phyloP scores from a whole-genome alignment of 176 grass and related monocot genomes.

The Oryza nivara region DNA sequence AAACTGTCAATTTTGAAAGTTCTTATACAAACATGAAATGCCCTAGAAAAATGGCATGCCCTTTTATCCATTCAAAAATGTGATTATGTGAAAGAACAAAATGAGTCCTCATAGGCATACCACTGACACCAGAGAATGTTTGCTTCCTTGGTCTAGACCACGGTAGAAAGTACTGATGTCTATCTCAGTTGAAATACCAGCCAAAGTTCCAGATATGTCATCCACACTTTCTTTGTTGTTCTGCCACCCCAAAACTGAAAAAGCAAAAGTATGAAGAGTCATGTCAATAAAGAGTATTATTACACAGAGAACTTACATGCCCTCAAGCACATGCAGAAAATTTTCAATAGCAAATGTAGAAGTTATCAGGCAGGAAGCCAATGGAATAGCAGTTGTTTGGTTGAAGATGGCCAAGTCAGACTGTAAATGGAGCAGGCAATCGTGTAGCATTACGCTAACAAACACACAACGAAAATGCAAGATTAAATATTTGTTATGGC shows the following conservation, averaged over 20 bases:
- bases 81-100: background rate
- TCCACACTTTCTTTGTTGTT: slow-evolving; percentile 85
- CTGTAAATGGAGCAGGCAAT: slow-evolving; percentile 17
- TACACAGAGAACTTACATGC: slow-evolving; percentile 15
- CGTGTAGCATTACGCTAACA: background rate
- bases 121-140: slow-evolving; percentile 87
- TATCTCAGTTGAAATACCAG: slow-evolving; percentile 81
- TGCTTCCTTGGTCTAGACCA: slow-evolving; percentile 85
- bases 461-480: background rate
- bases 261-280: slow-evolving; percentile 32
- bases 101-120: slow-evolving; percentile 50
- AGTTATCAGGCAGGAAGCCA: slow-evolving; percentile 17
- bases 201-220: slow-evolving; percentile 97
- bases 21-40: background rate
- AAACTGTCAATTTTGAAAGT: background rate
- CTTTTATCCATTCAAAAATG: slow-evolving; percentile 24
- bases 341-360: slow-evolving; percentile 27
- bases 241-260: slow-evolving; percentile 95
- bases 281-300: slow-evolving; percentile 16
- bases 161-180: slow-evolving; percentile 80
- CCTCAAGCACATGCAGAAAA: slow-evolving; percentile 1
- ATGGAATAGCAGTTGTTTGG: slow-evolving; percentile 14
- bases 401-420: slow-evolving; percentile 17
- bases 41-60: background rate
- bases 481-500: slow-evolving; percentile 18